Evolutionary conservation across 768 basidiomycete genomes (phyloP).

Genomic region (Boletus tomentosulus): DNA sequence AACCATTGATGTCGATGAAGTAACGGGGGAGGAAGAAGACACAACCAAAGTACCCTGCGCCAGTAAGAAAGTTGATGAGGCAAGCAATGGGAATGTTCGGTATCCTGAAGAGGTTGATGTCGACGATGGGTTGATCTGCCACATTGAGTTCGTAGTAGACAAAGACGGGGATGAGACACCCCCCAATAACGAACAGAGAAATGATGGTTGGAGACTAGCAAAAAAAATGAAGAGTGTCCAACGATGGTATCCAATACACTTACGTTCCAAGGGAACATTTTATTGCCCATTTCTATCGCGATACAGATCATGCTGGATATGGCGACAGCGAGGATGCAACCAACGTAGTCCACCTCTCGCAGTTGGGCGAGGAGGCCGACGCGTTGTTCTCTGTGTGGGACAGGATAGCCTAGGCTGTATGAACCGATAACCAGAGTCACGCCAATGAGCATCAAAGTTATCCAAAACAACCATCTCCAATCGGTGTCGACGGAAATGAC

Average conservation of each 20-base stretch:
- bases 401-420: slow-evolving; percentile 28
- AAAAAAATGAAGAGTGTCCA: slow-evolving; percentile 2
- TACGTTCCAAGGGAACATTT: slow-evolving; percentile 33
- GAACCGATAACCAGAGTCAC: slow-evolving; percentile 27
- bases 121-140: slow-evolving; percentile 32
- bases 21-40: slow-evolving; percentile 39
- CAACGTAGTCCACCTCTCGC: slow-evolving; percentile 33
- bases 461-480: slow-evolving; percentile 49
- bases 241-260: slow-evolving; percentile 6
- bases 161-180: slow-evolving; percentile 31
- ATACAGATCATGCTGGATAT: slow-evolving; percentile 35
- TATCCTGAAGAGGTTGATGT: slow-evolving; percentile 30
- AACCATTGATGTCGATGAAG: slow-evolving; percentile 36
- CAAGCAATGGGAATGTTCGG: slow-evolving; percentile 34
- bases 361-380: slow-evolving; percentile 31
- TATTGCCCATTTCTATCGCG: slow-evolving; percentile 38
- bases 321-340: slow-evolving; percentile 26
- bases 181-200: slow-evolving; percentile 26
- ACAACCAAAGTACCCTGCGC: slow-evolving; percentile 35
- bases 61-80: slow-evolving; percentile 36
- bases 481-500: slow-evolving; percentile 38
- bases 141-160: slow-evolving; percentile 33
- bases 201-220: slow-evolving; percentile 29
- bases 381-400: slow-evolving; percentile 30
- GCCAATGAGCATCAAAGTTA: slow-evolving; percentile 33